Evolutionary conservation across 176 grass and related monocot genomes (phyloP).

Genomic region (Canna indica): DNA sequence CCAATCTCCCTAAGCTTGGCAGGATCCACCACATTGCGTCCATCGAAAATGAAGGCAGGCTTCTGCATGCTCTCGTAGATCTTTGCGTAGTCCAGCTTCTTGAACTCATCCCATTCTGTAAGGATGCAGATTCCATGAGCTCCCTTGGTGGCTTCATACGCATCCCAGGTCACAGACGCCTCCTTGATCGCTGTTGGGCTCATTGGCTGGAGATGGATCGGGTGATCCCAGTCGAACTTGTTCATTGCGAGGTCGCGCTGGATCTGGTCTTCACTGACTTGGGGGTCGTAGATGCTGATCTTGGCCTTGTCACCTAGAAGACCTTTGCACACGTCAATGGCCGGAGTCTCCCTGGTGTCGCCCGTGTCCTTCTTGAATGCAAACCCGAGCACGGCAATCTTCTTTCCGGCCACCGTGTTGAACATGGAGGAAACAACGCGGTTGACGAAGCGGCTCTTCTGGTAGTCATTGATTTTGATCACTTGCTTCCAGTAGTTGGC

Average conservation of each 20-base stretch:
- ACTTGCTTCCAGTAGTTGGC: slow-evolving; percentile 8
- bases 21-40: slow-evolving; percentile 18
- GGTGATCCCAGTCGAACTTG: slow-evolving; percentile 49
- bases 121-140: slow-evolving; percentile 18
- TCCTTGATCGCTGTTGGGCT: slow-evolving; percentile 58
- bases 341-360: slow-evolving; percentile 41
- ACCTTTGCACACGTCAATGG: slow-evolving; percentile 49
- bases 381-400: slow-evolving; percentile 42
- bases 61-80: slow-evolving; percentile 23
- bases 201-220: slow-evolving; percentile 45
- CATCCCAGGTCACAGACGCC: slow-evolving; percentile 39
- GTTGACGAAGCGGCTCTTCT: slow-evolving; percentile 3
- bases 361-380: slow-evolving; percentile 46
- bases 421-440: not conserved
- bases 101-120: slow-evolving; percentile 23
- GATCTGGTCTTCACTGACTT: slow-evolving; percentile 39
- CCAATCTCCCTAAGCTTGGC: slow-evolving; percentile 16
- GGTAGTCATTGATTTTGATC: slow-evolving; percentile 1
- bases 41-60: slow-evolving; percentile 15
- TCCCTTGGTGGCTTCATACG: slow-evolving; percentile 9
- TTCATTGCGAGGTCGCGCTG: slow-evolving; percentile 42
- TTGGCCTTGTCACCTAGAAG: slow-evolving; percentile 45
- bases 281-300: slow-evolving; percentile 42
- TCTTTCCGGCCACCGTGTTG: slow-evolving; percentile 21
- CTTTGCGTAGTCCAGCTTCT: slow-evolving; percentile 12